phyloP scores from a whole-genome alignment of 2,329 filamentous ascomycete genomes.

The Hortaea sp. region DNA sequence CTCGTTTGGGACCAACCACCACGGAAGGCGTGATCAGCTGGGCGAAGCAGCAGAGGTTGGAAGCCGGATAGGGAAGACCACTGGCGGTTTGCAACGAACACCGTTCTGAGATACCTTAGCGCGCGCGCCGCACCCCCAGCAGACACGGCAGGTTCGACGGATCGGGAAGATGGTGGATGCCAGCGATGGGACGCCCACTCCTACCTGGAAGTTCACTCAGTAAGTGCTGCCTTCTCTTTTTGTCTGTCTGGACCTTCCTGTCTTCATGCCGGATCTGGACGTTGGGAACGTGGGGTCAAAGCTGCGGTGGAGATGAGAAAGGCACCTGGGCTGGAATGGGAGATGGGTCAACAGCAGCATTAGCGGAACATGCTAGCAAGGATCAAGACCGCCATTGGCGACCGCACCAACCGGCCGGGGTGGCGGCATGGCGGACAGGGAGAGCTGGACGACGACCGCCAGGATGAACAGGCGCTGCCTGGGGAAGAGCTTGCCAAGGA shows the following conservation, averaged over 20 bases:
- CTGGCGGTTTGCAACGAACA: neutral
- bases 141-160: neutral
- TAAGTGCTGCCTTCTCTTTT: conserved; percentile 41
- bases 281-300: neutral
- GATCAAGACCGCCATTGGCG: conserved; percentile 11
- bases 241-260: neutral
- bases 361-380: conserved; percentile 17
- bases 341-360: conserved; percentile 4
- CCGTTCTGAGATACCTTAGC: too few relatives aligned
- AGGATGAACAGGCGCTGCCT: neutral
- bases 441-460: conserved; percentile 1
- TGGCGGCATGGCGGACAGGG: conserved; percentile 1
- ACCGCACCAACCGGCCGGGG: conserved; percentile 14
- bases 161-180: conserved; percentile 79
- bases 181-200: conserved; percentile 65
- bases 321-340: neutral
- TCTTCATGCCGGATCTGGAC: neutral
- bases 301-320: neutral
- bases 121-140: neutral
- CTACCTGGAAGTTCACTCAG: conserved; percentile 99
- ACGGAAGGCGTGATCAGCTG: neutral
- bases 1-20: neutral
- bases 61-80: neutral
- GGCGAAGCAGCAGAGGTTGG: neutral
- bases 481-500: neutral